Evolutionary conservation across 1,284 basidiomycete species (phyloP), one percentile per base, ranked within the genome.

Genomic region (Agroathelia rolfsii): DNA sequence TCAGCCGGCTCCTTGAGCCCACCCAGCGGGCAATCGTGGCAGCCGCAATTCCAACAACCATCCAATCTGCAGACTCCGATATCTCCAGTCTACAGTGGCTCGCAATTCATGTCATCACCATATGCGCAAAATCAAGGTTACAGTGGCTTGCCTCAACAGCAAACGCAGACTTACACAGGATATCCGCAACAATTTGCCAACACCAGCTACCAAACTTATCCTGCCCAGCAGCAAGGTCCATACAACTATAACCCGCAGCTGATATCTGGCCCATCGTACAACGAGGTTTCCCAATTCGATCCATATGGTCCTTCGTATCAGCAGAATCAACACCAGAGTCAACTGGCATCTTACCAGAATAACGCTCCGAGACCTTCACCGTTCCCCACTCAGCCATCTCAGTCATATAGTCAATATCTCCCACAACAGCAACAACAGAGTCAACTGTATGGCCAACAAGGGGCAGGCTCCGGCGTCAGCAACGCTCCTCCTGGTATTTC

Each of bases 281-380:
- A 52, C 24, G 58, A 54, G 34, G 45, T 49, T 6, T 65, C 69
- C 9, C 69, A 72, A 43, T 68, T 75, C 41, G 70, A 76, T 55
- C 72, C 69, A 2, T 74, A 73, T 36, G 43, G 58, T 2, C 53
- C 61, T 16, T 28, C 14, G 24, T 18, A 17, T 26, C 37, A 17
- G 11, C n/a, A 34, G 16, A 42, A 36, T 30, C 41, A 36, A 22
- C 42, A 41, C 27, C 52, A 46, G 32, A n/a, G n/a, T n/a, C 38
- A 43, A 15, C 44, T 50, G 38, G 42, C 41, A 27, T 45, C 41
- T 29, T 41, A 42, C 31, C 48, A 40, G 28, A 30, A 27, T 16
- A 37, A 35, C 39, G 34, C 37, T 45, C 44, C 28, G 35, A 28
- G 25, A 27, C 40, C 27, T 32, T 36, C 41, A 24, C 39, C 34